Base-by-base conservation (phyloP, 805 yeast genomes). In the Barnettozyma siamensis region DNA sequence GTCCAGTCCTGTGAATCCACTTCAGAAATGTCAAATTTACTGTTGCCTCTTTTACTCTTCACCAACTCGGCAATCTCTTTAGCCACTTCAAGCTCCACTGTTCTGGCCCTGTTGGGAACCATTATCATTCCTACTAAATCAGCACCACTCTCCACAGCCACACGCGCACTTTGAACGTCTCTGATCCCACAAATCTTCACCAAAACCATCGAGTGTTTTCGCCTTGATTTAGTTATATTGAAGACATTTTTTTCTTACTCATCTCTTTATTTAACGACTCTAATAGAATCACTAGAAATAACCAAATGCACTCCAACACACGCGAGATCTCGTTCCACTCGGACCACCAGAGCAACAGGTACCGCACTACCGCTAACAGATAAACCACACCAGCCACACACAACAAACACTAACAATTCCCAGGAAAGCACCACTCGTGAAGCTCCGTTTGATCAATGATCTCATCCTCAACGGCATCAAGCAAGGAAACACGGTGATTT, bases 181-280 rank as follows among this genome's bases (percentile, higher is more conserved):
- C 75, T 75, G 18, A 91, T 58, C 0, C 99, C 99, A 59, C 99
- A 91, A 4, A 91, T 78, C 57, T 91, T 91, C 5, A 84, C 83
- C n/a, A 86, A 33, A 4, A 63, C 58, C 51, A 49, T 49, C n/a
- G 24, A 21, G 24, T 21, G 9, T 11, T 26, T 8, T 9, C 11
- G 29, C 11, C 13, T 26, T 26, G n/a, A n/a, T n/a, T n/a, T n/a
- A n/a, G n/a, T n/a, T n/a, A n/a, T n/a, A n/a, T n/a, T n/a, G n/a
- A n/a, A n/a, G n/a, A n/a, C n/a, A 11, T 5, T 26, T 26, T 13
- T 26, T 13, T 26, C 5, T 26, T 13, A 8, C 7, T 11, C 29
- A 26, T 26, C 29, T 8, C 29, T 21, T 21, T 21, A 21, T 7
- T 9, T 9, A 9, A 6, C 9, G 6, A 21, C 24, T 21, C 29